These are phyloP conservation scores for Rubia yunnanensis DNA, from an alignment of 257 asterid genomes.

Conservation along the genomic window DNA sequence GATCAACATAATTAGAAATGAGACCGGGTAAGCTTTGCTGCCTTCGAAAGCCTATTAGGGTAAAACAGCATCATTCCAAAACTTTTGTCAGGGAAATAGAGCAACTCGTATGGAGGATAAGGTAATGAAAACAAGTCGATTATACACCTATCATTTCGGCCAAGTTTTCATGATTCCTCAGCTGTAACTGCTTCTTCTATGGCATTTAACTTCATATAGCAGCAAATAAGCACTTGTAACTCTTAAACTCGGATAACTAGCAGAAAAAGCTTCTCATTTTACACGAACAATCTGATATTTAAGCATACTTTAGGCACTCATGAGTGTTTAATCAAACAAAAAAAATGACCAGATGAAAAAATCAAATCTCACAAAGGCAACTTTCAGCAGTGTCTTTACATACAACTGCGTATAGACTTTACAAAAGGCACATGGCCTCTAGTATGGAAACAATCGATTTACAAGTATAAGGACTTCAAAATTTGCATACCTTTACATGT, in stretches of 20 bases:
- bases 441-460: neutral
- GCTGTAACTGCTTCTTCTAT: neutral
- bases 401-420: neutral
- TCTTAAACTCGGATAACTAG: neutral
- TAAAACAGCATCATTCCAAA: neutral
- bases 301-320: neutral
- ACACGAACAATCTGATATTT: neutral
- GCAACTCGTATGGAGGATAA: too few species aligned
- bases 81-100: too few species aligned
- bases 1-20: neutral
- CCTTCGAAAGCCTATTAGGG: neutral
- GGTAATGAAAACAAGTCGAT: neutral
- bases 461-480: neutral
- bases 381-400: neutral
- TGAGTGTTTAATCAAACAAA: neutral
- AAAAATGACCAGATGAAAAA: neutral
- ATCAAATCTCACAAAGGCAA: neutral
- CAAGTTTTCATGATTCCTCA: neutral
- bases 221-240: neutral
- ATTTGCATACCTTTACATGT: neutral
- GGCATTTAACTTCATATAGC: too few species aligned
- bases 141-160: neutral
- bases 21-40: neutral
- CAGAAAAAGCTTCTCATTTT: neutral
- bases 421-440: slow-evolving; percentile 10